These are phyloP conservation scores for Phytophthora cactorum DNA, from an alignment of 352 stramenopile genomes.

Conservation along the genomic window DNA sequence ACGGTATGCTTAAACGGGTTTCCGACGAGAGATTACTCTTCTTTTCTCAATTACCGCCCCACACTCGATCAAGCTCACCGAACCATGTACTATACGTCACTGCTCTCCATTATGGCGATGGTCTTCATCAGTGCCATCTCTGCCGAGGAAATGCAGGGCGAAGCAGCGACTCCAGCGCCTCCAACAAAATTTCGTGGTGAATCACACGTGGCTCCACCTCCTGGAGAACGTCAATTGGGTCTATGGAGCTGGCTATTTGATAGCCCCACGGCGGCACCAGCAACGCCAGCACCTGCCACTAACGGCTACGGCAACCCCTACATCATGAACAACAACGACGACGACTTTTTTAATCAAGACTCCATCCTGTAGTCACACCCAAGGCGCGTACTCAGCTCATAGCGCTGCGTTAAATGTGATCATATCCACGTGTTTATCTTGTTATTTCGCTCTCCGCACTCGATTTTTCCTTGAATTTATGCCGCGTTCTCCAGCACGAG, in stretches of 20 bases:
- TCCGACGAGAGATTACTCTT: not conserved
- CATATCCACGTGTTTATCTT: not conserved
- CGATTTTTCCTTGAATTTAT: slow-evolving; percentile 32
- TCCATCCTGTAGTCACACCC: no score
- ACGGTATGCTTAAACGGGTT: no score
- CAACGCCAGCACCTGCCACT: not conserved
- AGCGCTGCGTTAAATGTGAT: not conserved
- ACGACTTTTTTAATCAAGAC: not conserved
- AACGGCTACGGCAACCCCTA: not conserved
- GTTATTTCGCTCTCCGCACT: not conserved
- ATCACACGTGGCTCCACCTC: not conserved
- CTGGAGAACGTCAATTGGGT: slow-evolving; percentile 1
- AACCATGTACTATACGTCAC: not conserved
- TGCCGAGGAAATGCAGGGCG: not conserved
- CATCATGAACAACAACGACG: not conserved
- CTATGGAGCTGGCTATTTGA: not conserved
- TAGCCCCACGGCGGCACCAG: slow-evolving; percentile 4
- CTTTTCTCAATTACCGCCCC: not conserved
- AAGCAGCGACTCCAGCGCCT: not conserved
- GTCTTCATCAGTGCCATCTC: not conserved
- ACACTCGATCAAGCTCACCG: not conserved
- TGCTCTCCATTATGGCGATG: not conserved
- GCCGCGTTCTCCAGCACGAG: slow-evolving; percentile 94
- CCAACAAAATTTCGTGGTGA: not conserved
- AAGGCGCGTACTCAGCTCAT: no score